A percentile compares a stretch with the other conserved stretches of the same genome.
These are phyloP conservation scores for Monocercomonoides exilis DNA, from an alignment of 78 protist species.

Conservation along the genomic window DNA sequence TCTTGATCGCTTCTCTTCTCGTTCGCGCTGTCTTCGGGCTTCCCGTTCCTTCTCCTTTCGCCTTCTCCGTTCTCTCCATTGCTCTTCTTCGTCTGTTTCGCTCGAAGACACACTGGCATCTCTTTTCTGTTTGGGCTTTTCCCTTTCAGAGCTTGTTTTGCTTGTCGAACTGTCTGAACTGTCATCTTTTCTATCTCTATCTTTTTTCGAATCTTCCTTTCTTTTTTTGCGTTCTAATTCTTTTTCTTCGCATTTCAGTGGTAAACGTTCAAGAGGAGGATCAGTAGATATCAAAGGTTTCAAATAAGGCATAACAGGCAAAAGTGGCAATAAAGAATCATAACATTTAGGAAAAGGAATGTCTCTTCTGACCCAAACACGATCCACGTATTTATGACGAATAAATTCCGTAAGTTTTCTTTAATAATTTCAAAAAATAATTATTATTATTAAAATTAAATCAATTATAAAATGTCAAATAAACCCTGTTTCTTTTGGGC, in stretches of 20 bases:
- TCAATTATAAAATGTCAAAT: neutral
- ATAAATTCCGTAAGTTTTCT: neutral
- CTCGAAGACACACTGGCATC: too few species aligned
- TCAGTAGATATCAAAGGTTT: neutral
- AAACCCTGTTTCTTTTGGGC: neutral
- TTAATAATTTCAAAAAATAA: too few species aligned
- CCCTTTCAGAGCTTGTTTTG: too few species aligned
- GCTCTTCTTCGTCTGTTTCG: too few species aligned
- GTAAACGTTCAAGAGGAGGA: neutral
- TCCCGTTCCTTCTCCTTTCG: too few species aligned
- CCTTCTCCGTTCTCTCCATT: too few species aligned
- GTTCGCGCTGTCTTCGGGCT: too few species aligned
- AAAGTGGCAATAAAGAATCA: neutral
- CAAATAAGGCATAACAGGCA: neutral
- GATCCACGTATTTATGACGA: neutral
- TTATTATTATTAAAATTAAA: too few species aligned
- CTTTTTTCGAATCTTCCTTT: neutral
- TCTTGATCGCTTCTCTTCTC: too few species aligned
- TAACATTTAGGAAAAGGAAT: neutral
- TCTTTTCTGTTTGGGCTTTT: too few species aligned
- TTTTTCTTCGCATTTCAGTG: neutral
- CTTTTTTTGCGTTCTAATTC: neutral
- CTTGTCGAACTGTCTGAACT: too few species aligned
- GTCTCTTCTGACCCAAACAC: neutral
- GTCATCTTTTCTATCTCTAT: neutral